Conservation (phyloP, 768 basidiomycete genomes). For the Pseudohyphozyma bogoriensis region DNA sequence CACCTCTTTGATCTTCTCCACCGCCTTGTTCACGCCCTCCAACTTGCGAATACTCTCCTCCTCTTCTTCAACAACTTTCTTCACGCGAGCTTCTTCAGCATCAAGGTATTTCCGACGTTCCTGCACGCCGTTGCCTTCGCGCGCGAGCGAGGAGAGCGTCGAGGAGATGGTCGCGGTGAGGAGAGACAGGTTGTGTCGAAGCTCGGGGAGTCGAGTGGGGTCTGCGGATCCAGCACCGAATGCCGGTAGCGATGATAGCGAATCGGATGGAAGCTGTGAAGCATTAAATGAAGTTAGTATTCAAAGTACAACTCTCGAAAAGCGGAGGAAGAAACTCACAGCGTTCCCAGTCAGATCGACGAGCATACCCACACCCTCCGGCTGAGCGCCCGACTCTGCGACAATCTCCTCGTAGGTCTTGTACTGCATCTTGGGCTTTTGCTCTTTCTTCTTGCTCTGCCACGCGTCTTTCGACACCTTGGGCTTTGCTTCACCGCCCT, state of each 20-base stretch:
- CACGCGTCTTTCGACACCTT: conserved; percentile 46
- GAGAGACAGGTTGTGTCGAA: conserved; percentile 87
- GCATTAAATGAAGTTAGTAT: not conserved
- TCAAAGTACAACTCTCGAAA: too few relatives aligned
- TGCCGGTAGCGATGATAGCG: conserved; percentile 51
- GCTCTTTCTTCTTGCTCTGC: conserved; percentile 50
- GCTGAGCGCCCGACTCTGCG: conserved; percentile 66
- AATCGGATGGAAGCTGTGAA: conserved; percentile 80
- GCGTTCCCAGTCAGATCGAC: conserved; percentile 91
- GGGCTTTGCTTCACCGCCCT: conserved; percentile 42
- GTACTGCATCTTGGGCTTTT: conserved; percentile 72
- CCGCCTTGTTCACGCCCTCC: conserved; percentile 63
- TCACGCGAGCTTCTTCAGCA: conserved; percentile 60
- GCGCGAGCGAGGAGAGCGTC: conserved; percentile 77
- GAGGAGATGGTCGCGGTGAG: conserved; percentile 72
- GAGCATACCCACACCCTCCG: conserved; percentile 60
- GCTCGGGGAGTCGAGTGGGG: conserved; percentile 80
- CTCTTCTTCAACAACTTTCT: conserved; percentile 62
- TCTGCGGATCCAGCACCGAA: conserved; percentile 48
- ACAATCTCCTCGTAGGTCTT: conserved; percentile 96
- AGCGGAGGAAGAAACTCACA: conserved; percentile 45
- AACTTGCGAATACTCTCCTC: conserved; percentile 68
- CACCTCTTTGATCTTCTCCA: conserved; percentile 56
- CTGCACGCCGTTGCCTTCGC: conserved; percentile 74
- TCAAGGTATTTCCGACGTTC: conserved; percentile 64